phyloP scores from a whole-genome alignment of 2,329 filamentous ascomycete genomes.

The Dothiorella sarmentorum region DNA sequence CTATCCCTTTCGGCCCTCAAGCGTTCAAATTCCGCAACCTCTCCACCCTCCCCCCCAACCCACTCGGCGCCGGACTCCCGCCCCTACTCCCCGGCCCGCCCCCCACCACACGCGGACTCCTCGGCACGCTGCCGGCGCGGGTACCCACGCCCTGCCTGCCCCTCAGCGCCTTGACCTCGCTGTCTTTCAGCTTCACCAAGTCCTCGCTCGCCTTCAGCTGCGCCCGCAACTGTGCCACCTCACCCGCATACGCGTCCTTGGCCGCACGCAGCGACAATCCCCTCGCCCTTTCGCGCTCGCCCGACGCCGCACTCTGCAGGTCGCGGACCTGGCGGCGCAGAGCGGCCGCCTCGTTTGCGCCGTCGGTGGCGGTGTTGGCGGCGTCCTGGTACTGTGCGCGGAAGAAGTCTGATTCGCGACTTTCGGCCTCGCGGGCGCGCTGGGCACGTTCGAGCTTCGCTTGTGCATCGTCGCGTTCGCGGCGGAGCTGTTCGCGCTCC shows the following conservation, averaged over 20 bases:
- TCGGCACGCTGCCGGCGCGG: constrained; percentile 34
- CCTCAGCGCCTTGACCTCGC: constrained; percentile 33
- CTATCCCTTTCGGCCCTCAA: background rate
- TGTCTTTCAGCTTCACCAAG: constrained; percentile 27
- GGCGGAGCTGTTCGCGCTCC: constrained; percentile 8
- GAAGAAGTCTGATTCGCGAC: constrained; percentile 55
- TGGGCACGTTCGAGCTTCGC: constrained; percentile 30
- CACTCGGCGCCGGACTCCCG: constrained; percentile 28
- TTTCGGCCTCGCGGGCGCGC: constrained; percentile 30
- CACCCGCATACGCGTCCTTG: constrained; percentile 18
- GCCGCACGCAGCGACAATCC: background rate
- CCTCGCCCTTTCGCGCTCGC: constrained; percentile 6
- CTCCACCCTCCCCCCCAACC: constrained; percentile 16
- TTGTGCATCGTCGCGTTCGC: constrained; percentile 28
- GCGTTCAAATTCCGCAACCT: constrained; percentile 18
- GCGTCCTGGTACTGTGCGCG: constrained; percentile 52
- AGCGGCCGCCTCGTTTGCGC: background rate
- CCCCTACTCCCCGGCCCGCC: constrained; percentile 24
- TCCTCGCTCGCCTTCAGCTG: constrained; percentile 21
- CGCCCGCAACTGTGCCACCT: constrained; percentile 27
- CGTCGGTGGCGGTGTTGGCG: background rate
- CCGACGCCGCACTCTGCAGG: background rate
- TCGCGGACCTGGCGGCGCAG: constrained; percentile 19
- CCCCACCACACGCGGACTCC: constrained; percentile 33
- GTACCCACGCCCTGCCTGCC: constrained; percentile 33